A percentile compares a stretch with the other conserved stretches of the same genome.
Conservation (phyloP, 768 basidiomycete genomes). For the Lactarius hatsudake region DNA sequence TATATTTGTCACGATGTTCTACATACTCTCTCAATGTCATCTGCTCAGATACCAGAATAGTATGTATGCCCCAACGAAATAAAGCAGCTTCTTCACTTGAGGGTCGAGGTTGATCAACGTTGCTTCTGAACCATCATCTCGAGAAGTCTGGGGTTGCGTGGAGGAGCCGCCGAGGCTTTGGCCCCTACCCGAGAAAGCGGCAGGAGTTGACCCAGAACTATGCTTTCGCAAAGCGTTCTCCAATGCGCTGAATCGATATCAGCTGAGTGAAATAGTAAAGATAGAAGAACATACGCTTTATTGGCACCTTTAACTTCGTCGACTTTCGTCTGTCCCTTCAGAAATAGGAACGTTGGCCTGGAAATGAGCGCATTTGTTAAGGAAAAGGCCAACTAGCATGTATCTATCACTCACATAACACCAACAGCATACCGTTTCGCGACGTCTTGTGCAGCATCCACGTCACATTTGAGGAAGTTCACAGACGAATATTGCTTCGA, state of each 20-base stretch:
- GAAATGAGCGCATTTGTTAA: background rate
- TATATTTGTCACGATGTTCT: background rate
- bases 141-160: constrained; percentile 35
- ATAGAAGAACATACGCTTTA: constrained; percentile 44
- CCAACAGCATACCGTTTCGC: constrained; percentile 58
- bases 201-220: constrained; percentile 37
- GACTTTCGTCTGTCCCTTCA: constrained; percentile 63
- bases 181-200: constrained; percentile 68
- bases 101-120: constrained; percentile 55
- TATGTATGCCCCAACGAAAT: constrained; percentile 59
- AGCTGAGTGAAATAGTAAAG: background rate
- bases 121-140: constrained; percentile 37
- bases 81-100: constrained; percentile 63
- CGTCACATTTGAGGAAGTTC: constrained; percentile 83
- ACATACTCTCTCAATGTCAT: background rate
- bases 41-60: constrained; percentile 47
- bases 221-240: constrained; percentile 58
- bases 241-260: constrained; percentile 46
- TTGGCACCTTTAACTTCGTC: constrained; percentile 75
- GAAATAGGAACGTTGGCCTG: constrained; percentile 84
- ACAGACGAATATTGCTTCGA: constrained; percentile 65
- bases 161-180: constrained; percentile 61
- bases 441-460: constrained; percentile 69
- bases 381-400: background rate
- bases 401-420: constrained; percentile 58